Conservation (phyloP, 2,329 filamentous ascomycete species). For the Pseudophaeomoniella oleicola region DNA sequence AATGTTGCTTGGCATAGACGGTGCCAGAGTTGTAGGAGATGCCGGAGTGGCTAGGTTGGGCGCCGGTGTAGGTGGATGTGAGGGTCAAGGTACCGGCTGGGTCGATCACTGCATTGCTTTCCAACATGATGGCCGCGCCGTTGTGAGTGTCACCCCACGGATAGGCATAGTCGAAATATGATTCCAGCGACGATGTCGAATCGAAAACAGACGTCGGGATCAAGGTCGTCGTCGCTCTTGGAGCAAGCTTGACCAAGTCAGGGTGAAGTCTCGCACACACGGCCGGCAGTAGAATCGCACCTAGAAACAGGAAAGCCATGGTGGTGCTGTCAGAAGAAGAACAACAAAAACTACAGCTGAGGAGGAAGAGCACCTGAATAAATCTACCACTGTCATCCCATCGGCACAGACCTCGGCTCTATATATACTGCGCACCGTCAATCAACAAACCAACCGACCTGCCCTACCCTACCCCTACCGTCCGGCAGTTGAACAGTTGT, state of each 20-base stretch:
- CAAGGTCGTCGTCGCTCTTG: neutral
- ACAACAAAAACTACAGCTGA: no score
- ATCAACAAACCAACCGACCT: no score
- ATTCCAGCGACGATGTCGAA: neutral
- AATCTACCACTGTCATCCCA: no score
- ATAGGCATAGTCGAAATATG: conserved; percentile 13
- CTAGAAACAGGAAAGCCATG: no score
- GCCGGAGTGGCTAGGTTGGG: conserved; percentile 16
- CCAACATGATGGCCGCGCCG: conserved; percentile 39
- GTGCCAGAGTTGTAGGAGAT: conserved; percentile 41
- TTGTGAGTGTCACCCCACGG: conserved; percentile 46
- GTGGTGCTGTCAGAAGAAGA: no score
- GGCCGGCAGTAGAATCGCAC: no score
- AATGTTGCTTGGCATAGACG: conserved; percentile 26
- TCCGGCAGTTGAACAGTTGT: no score
- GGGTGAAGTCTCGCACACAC: no score
- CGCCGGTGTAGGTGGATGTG: conserved; percentile 30
- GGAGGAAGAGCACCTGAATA: no score
- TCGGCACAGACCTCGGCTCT: no score
- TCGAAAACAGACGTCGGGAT: neutral
- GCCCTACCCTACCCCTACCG: no score
- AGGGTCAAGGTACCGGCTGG: conserved; percentile 28
- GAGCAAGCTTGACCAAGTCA: neutral
- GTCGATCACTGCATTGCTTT: conserved; percentile 29
- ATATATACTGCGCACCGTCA: no score